These are phyloP conservation scores for Colletotrichum scovillei DNA, from an alignment of 2,329 filamentous ascomycete species.

Conservation along the genomic window DNA sequence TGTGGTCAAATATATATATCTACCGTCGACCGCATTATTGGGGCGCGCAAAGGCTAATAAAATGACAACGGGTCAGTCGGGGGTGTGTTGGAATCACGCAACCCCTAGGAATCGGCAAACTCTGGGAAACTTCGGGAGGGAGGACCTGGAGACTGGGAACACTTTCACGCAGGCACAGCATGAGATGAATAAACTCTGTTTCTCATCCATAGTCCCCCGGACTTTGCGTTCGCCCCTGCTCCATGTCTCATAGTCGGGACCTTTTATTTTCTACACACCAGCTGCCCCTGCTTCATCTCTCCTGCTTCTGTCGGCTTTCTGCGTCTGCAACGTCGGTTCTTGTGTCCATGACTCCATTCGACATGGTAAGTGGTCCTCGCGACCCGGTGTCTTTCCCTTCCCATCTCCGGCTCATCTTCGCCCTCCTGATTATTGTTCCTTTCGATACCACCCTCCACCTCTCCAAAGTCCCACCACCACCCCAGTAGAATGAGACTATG, in stretches of 20 bases:
- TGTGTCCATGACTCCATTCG: background rate
- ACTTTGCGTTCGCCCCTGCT: constrained; percentile 13
- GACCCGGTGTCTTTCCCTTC: background rate
- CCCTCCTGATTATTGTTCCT: background rate
- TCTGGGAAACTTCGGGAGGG: background rate
- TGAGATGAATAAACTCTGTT: constrained; percentile 21
- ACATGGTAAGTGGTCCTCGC: background rate
- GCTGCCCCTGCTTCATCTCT: background rate
- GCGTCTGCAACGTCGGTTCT: background rate
- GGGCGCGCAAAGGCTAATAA: background rate
- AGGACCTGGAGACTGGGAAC: background rate
- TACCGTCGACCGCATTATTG: background rate
- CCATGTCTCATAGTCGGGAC: constrained; percentile 19
- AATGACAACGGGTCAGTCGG: background rate
- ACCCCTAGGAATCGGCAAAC: background rate
- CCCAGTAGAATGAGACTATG: background rate
- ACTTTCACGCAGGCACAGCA: background rate
- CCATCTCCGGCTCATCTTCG: background rate
- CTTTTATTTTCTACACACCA: background rate
- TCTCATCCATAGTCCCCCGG: constrained; percentile 17
- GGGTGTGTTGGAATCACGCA: constrained; percentile 14
- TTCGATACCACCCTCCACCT: background rate
- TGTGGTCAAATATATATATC: background rate
- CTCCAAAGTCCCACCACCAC: background rate
- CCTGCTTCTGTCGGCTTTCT: background rate